Conservation (phyloP, 164 flowering plant species). For the Vitis vinifera region DNA sequence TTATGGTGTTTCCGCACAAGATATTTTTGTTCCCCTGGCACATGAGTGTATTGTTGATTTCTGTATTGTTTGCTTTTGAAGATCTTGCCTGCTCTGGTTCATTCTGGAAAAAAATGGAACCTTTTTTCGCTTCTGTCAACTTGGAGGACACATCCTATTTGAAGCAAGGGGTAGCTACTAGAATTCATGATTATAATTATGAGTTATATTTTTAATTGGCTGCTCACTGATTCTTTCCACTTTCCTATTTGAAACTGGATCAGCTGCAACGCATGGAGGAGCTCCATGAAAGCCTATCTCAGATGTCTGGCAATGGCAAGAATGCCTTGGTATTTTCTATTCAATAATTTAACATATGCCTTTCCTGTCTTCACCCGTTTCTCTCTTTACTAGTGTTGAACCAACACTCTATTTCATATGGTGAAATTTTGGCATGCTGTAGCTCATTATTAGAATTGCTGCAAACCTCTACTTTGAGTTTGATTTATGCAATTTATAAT, state of each 20-base stretch:
- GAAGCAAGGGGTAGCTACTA: slow-evolving; percentile 53
- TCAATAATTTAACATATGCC: too few species aligned
- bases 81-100: slow-evolving; percentile 57
- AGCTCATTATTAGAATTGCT: too few species aligned
- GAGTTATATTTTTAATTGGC: not conserved
- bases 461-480: too few species aligned
- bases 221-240: slow-evolving; percentile 1
- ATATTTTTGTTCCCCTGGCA: not conserved
- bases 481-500: too few species aligned
- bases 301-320: slow-evolving; percentile 20
- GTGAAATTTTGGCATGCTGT: too few species aligned
- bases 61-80: slow-evolving; percentile 22
- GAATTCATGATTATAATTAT: not conserved
- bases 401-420: not conserved
- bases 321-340: slow-evolving; percentile 26
- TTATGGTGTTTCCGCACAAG: too few species aligned
- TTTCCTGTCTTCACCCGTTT: not conserved
- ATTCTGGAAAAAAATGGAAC: slow-evolving; percentile 81
- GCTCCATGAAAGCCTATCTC: slow-evolving; percentile 30
- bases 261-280: slow-evolving; percentile 34
- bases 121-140: slow-evolving; percentile 46
- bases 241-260: slow-evolving; percentile 7
- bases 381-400: not conserved
- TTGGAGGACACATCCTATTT: slow-evolving; percentile 51
- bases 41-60: not conserved